These are phyloP conservation scores for Pogostemon cablin DNA, from an alignment of 257 asterid species.

Conservation along the genomic window DNA sequence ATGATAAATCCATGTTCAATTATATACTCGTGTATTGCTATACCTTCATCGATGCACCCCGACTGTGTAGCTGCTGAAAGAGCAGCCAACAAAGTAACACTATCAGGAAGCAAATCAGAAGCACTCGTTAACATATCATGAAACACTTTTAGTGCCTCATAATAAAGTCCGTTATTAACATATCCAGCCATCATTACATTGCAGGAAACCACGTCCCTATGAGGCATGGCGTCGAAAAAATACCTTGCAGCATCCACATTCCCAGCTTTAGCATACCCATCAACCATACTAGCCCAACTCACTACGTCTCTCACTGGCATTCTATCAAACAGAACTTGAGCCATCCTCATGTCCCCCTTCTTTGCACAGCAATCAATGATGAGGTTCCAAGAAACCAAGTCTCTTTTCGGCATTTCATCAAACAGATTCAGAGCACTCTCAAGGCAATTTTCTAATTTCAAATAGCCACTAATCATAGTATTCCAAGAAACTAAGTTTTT, in stretches of 20 bases:
- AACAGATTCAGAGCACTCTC: constrained; percentile 57
- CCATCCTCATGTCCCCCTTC: constrained; percentile 58
- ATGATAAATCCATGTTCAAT: constrained; percentile 46
- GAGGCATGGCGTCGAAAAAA: constrained; percentile 72
- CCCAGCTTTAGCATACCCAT: constrained; percentile 67
- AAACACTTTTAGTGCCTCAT: constrained; percentile 68
- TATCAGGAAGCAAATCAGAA: constrained; percentile 56
- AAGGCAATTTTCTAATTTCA: constrained; percentile 51
- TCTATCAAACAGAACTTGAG: constrained; percentile 54
- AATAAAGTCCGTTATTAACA: constrained; percentile 51
- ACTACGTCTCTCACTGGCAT: constrained; percentile 70
- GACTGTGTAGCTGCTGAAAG: constrained; percentile 74
- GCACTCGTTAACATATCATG: constrained; percentile 52
- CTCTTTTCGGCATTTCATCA: constrained; percentile 61
- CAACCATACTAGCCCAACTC: constrained; percentile 84
- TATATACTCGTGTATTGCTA: constrained; percentile 51
- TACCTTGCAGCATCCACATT: constrained; percentile 58
- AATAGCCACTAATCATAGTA: constrained; percentile 67
- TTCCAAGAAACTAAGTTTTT: constrained; percentile 82
- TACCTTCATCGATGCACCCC: constrained; percentile 64
- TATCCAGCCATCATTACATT: constrained; percentile 91
- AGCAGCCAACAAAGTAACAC: constrained; percentile 59
- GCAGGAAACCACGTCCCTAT: constrained; percentile 81
- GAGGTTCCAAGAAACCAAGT: constrained; percentile 87
- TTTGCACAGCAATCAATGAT: constrained; percentile 73